Percentiles rank a stretch among this genome's conserved stretches.
These are phyloP conservation scores for Chlorella sp. DNA, from an alignment of 139 green algal genomes.

Conservation along the genomic window DNA sequence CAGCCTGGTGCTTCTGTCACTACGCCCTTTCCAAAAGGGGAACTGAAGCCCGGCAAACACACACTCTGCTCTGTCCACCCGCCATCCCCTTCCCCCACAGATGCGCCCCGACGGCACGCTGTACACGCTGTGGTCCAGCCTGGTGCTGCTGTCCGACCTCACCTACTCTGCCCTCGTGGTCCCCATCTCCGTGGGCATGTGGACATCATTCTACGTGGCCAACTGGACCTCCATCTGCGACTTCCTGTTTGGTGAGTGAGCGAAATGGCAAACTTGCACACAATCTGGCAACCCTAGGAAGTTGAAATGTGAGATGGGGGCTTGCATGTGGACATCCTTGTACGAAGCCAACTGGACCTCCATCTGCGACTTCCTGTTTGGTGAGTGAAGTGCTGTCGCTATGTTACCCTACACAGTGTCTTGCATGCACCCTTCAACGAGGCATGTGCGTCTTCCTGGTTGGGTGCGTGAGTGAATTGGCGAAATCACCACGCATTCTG, in stretches of 20 bases:
- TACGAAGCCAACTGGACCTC: conserved; percentile 32
- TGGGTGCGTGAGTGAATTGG: not conserved
- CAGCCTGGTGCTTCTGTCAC: conserved; percentile 25
- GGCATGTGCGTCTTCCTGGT: too few relatives aligned
- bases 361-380: conserved; percentile 13
- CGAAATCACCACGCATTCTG: too few relatives aligned
- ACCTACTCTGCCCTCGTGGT: conserved; percentile 53
- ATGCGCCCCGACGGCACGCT: conserved; percentile 17
- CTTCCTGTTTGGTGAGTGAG: conserved; percentile 7
- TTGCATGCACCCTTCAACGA: not conserved
- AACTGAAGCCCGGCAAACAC: too few relatives aligned
- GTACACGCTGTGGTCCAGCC: conserved; percentile 10
- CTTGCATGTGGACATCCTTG: too few relatives aligned
- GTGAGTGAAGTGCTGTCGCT: not conserved
- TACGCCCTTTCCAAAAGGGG: too few relatives aligned
- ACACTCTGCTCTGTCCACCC: not conserved
- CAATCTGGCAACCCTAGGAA: too few relatives aligned
- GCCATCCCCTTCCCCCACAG: not conserved
- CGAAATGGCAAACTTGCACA: too few relatives aligned
- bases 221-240: conserved; percentile 36
- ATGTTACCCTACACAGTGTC: not conserved
- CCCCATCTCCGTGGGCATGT: conserved; percentile 40
- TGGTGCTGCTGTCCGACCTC: conserved; percentile 45
- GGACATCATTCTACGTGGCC: conserved; percentile 2
- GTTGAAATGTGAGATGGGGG: too few relatives aligned